Percentiles rank a stretch among this genome's conserved stretches.
phyloP scores from a whole-genome alignment of 2,329 filamentous ascomycete genomes.

The Hypoxylon sp. region DNA sequence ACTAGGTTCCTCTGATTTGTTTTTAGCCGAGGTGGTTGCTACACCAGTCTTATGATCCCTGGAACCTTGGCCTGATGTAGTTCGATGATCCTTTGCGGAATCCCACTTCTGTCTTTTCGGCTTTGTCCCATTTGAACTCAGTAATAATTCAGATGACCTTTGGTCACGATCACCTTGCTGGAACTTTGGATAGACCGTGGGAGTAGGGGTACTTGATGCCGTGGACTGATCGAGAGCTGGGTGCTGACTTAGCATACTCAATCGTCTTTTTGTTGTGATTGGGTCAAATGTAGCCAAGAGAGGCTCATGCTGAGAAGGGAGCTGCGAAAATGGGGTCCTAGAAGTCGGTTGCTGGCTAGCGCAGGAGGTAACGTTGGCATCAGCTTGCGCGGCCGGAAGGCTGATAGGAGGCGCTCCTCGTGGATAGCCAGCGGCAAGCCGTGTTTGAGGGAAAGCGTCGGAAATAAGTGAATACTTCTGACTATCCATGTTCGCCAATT shows the following conservation, averaged over 20 bases:
- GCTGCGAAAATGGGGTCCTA: not conserved
- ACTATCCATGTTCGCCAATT: conserved; percentile 49
- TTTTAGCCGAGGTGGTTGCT: conserved; percentile 16
- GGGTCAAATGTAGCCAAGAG: not conserved
- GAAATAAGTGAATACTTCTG: conserved; percentile 54
- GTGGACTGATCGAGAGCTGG: not conserved
- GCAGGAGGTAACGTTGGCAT: not conserved
- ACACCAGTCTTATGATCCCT: conserved; percentile 29
- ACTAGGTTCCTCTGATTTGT: conserved; percentile 34
- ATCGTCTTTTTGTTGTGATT: not conserved
- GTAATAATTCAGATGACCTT: conserved; percentile 21
- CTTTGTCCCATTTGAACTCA: conserved; percentile 5
- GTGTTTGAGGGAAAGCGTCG: conserved; percentile 56
- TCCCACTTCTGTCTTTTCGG: conserved; percentile 23
- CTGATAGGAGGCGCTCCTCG: not conserved
- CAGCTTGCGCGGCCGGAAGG: not conserved
- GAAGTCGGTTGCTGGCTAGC: conserved; percentile 2
- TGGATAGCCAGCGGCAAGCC: conserved; percentile 41
- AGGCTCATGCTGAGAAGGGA: conserved; percentile 2
- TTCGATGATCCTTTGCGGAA: conserved; percentile 15
- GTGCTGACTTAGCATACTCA: not conserved
- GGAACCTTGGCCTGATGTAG: conserved; percentile 12
- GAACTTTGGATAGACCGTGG: conserved; percentile 1
- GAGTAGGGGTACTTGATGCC: not conserved
- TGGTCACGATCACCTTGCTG: conserved; percentile 7